Evolutionary conservation across 164 flowering plant species (phyloP), one percentile per base, ranked within the genome.

Genomic region (Warburgia ugandensis): DNA sequence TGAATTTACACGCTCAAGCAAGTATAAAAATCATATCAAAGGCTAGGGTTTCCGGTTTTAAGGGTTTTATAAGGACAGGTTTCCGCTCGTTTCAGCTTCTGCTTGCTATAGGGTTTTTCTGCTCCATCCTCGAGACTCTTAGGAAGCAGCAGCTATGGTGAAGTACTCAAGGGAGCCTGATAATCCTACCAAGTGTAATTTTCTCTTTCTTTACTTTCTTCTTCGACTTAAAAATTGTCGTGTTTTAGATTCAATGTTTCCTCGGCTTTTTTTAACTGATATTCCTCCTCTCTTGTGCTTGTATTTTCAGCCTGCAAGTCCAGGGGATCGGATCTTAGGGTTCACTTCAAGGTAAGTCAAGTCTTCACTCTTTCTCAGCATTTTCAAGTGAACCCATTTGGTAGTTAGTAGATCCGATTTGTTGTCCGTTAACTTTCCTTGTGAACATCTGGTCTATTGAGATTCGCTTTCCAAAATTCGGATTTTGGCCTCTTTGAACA

Each of bases 81-180:
- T n/a, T n/a, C n/a, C n/a, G n/a, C 47, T 23, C 8, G 1, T 43
- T 25, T 43, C 7, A 10, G 0, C 32, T n/a, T 16, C 49, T 14
- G 4, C 33, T 14, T 4, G 49, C 49, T n/a, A n/a, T n/a, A n/a
- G n/a, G n/a, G n/a, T n/a, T n/a, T n/a, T n/a, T n/a, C n/a, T n/a
- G n/a, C n/a, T n/a, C n/a, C 28, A 7, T 27, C 14, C 9, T 5
- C 17, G 7, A 26, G 3, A 4, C 33, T n/a, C 21, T 45, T 11
- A n/a, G 19, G 19, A 1, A 5, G 9, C 33, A 13, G 44, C 45
- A 30, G 38, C 56, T 27, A 29, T 53, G 89, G 89, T 79, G 73
- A 82, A 79, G 79, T 83, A 83, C 63, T 83, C 87, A 5, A 72
- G 68, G 47, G 87, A 84, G 58, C 92, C 92, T 20, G 85, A 75